Evolutionary conservation across 129 eudicot species (phyloP), one percentile per base, ranked within the genome.

Genomic region (Flaveria robusta): DNA sequence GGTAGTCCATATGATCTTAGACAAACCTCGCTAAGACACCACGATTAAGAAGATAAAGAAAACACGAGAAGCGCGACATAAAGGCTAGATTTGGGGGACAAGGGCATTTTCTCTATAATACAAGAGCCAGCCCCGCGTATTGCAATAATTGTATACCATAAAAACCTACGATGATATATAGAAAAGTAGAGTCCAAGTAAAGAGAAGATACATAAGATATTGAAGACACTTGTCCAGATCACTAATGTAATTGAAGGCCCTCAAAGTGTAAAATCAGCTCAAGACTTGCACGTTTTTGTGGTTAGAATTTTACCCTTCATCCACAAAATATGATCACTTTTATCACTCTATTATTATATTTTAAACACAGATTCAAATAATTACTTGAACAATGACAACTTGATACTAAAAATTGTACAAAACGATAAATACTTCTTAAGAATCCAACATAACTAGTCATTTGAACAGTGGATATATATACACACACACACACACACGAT

Each of bases 181-280:
- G 9, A 71, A 47, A 34, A 37, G 41, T 37, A 54, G 54, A 77
- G 41, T 34, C 20, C 7, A 22, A 23, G 19, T 19, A n/a, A 41
- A 81, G 37, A 56, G 19, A 75, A 68, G 64, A 70, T 78, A 85
- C 97, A 24, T 83, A 93, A 97, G 7, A 93, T 89, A 81, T 87
- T 91, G 83, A 93, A 93, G 49, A 93, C 88, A 71, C 91, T 93
- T 26, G 98, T 93, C 98, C 98, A 93, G 97, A 93, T 93, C 74
- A 71, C 85, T 66, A 46, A 31, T 58, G 64, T 34, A 52, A 43
- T 68, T 39, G 65, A 63, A 68, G 37, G 18, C 76, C 81, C 80
- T 68, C 45, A n/a, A 50, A 49, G 9, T 19, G 52, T 65, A 56
- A 76, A 68, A 34, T 49, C 79, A 47, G 49, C 20, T 74, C 75